Evolutionary conservation across 2,329 filamentous ascomycete genomes (phyloP), one percentile per base, ranked within the genome.

Genomic region (Dothideomycetes sp.): DNA sequence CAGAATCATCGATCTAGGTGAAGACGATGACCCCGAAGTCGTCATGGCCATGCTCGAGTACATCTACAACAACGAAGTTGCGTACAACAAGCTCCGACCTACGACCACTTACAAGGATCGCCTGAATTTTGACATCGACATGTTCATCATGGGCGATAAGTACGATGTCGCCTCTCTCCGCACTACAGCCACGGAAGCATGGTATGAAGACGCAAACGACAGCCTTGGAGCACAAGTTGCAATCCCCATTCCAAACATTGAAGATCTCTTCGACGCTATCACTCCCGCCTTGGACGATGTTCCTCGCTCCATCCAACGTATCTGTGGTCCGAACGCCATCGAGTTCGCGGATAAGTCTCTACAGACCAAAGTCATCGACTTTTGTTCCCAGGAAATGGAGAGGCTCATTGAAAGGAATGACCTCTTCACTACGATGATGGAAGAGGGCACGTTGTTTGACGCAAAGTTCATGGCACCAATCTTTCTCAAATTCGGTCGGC

Each of bases 61-160:
- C 34, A 28, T 27, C 34, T 37, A 29, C 12, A 9, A 37, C 4
- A 25, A 25, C 17, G 4, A n/a, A n/a, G n/a, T n/a, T n/a, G n/a
- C n/a, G n/a, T n/a, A n/a, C n/a, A n/a, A n/a, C n/a, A n/a, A n/a
- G n/a, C n/a, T n/a, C n/a, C n/a, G n/a, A n/a, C n/a, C n/a, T n/a
- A n/a, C n/a, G n/a, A n/a, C n/a, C n/a, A n/a, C n/a, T n/a, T n/a
- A n/a, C n/a, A n/a, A n/a, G n/a, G n/a, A n/a, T n/a, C n/a, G n/a
- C 25, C 35, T 39, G 9, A 28, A 39, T 20, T 39, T 39, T 15
- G 27, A 39, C 19, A 24, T 39, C 15, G 35, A 39, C 15, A 28
- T 39, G 19, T 39, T 30, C 27, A n/a, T 39, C 18, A n/a, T 39
- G 5, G 35, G 35, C 15, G 35, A 39, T 18, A 25, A 39, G 12